Conservation (phyloP, 805 yeast genomes). For the Sungouiella thailandica region DNA sequence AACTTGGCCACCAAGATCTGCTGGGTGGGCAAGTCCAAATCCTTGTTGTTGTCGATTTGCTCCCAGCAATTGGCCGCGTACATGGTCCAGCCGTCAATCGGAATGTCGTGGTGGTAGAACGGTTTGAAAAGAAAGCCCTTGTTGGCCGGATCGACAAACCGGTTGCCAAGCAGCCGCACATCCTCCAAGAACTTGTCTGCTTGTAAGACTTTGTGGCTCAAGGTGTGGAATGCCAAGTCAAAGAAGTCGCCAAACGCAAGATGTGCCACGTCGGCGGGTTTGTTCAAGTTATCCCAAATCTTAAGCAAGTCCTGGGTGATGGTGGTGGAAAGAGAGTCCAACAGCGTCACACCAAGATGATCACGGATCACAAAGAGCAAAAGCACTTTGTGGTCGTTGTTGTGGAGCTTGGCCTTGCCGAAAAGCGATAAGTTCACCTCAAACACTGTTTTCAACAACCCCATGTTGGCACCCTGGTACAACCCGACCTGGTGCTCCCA, state of each 20-base stretch:
- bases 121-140: conserved; percentile 49
- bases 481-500: conserved; percentile 98
- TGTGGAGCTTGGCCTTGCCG: conserved; percentile 45
- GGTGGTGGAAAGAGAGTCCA: conserved; percentile 63
- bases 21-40: conserved; percentile 93
- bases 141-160: conserved; percentile 39
- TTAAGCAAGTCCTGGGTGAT: conserved; percentile 64
- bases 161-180: conserved; percentile 58
- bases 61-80: conserved; percentile 92
- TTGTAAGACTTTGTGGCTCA: conserved; percentile 82
- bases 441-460: conserved; percentile 87
- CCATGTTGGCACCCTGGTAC: conserved; percentile 98
- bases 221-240: conserved; percentile 73
- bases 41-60: conserved; percentile 88
- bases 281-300: conserved; percentile 74
- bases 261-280: conserved; percentile 60
- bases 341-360: conserved; percentile 82
- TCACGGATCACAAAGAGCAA: conserved; percentile 88
- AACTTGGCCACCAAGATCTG: conserved; percentile 92
- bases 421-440: conserved; percentile 89
- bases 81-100: conserved; percentile 93
- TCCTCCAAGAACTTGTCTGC: conserved; percentile 63
- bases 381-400: conserved; percentile 53
- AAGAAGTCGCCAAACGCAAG: conserved; percentile 69
- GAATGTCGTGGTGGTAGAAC: conserved; percentile 77